Evolutionary conservation across 2,329 filamentous ascomycete genomes (phyloP), one percentile per base, ranked within the genome.

Genomic region (Ceratocystis destructans): DNA sequence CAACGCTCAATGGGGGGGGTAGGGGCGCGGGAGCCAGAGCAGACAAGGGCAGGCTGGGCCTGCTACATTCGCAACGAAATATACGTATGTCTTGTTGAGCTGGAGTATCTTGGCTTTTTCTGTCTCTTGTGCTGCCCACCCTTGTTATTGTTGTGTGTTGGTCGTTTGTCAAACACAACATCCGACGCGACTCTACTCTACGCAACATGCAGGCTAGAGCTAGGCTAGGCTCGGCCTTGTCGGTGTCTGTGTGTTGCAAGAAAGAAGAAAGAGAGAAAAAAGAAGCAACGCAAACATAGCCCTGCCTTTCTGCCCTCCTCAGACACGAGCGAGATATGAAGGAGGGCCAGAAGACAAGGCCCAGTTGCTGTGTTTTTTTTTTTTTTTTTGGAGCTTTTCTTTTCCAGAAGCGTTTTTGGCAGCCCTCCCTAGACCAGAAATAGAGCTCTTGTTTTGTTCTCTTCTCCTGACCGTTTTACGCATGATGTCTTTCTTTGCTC

Each of bases 271-370:
- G 15, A 57, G 28, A 57, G 28, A 15, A 57, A 17, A 57, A 15
- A 22, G n/a, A 57, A 22, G 53, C 15, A 25, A 8, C 53, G 3
- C 53, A 57, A 22, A 57, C 53, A 31, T 3, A 31, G n/a, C n/a
- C n/a, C 48, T 53, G 48, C n/a, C 0, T n/a, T 53, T 53, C 53
- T 31, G 53, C 28, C 31, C 15, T 31, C 25, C 17, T 31, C 25
- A 55, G 22, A 57, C 53, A 57, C 53, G 53, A 57, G 53, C 53
- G 53, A 57, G 53, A 57, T 57, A 57, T 57, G 25, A 57, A 57
- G 53, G 53, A 31, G 53, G 12, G 25, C n/a, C 25, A 22, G 53
- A 57, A 3, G 50, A 22, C 50, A 15, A 31, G 28, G 28, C n/a
- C 48, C n/a, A 22, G 48, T 12, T 20, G 48, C 37, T 12, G 37